Evolutionary conservation across 129 eudicot genomes (phyloP).

Genomic region (Chrysanthemum makinoi): DNA sequence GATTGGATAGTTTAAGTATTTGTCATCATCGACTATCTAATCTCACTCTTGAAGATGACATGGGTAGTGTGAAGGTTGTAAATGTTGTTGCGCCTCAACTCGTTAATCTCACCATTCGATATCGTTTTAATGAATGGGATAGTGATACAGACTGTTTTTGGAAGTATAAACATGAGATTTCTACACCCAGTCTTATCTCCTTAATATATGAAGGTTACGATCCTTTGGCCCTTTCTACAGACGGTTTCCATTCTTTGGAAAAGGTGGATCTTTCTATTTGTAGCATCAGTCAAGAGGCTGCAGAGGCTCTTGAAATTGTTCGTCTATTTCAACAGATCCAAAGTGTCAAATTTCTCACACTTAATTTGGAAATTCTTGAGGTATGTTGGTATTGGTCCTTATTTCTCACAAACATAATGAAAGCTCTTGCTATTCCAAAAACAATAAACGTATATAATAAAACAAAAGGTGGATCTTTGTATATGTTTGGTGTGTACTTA

Average conservation of each 20-base stretch:
- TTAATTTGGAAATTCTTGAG: slow-evolving; percentile 14
- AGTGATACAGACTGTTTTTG: background rate
- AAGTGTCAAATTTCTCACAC: slow-evolving; percentile 15
- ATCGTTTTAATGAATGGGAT: too few species aligned
- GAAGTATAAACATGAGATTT: background rate
- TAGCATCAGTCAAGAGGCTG: too few species aligned
- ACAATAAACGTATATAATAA: background rate
- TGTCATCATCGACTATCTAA: slow-evolving; percentile 5
- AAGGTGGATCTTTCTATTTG: background rate
- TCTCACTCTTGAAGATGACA: background rate
- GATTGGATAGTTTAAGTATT: background rate
- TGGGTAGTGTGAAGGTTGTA: background rate
- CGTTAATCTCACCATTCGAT: background rate
- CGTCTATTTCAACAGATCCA: slow-evolving; percentile 6
- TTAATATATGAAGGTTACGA: background rate
- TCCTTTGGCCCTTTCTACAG: background rate
- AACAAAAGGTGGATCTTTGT: too few species aligned
- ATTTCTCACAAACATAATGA: too few species aligned
- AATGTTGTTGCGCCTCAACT: slow-evolving; percentile 17
- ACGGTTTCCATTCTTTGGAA: slow-evolving; percentile 2
- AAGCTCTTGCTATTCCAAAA: too few species aligned
- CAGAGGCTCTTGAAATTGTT: background rate
- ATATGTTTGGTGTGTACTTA: too few species aligned
- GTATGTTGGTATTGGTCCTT: background rate
- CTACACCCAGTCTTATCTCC: slow-evolving; percentile 6